Base-by-base conservation (phyloP, 495 filamentous ascomycete species). In the Hypoxylon perforatum region DNA sequence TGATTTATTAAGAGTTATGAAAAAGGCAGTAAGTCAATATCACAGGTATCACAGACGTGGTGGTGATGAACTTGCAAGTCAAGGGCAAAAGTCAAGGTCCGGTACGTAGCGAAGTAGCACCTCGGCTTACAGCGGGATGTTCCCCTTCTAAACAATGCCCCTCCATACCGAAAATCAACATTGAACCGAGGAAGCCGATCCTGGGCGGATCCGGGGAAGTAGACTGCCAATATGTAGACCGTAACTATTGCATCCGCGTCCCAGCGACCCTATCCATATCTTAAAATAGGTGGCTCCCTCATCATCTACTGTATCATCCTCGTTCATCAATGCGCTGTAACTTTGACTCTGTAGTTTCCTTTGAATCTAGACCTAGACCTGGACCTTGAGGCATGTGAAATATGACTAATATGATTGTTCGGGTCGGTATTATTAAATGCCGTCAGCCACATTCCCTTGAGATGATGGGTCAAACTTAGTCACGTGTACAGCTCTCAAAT, bases 61-160 rank as follows among this genome's bases (percentile, higher is more conserved):
- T 57, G 9, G 30, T 45, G 11, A 53, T n/a, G n/a, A n/a, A n/a
- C n/a, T n/a, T n/a, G n/a, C n/a, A n/a, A n/a, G n/a, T n/a, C n/a
- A n/a, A n/a, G n/a, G n/a, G n/a, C n/a, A n/a, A n/a, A n/a, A n/a
- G n/a, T n/a, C 5, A 33, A 11, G 9, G 23, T 47, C 33, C 23
- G 33, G 51, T 44, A 30, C 42, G 18, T 25, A 14, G 25, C 9
- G 4, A 49, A 47, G 36, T 56, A 45, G 46, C 63, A 67, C 61
- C 68, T 71, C 68, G 68, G 68, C 53, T 71, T 67, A 44, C 23
- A 56, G 41, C 58, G 63, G 63, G 22, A 57, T 41, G 42, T 12
- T 54, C 41, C 21, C 15, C 35, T 19, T 56, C 35, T 5, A 38
- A 35, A 46, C 30, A 25, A 19, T 58, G 46, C 61, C 61, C 53